Evolutionary conservation across 176 grass and related monocot genomes (phyloP), one percentile per base, ranked within the genome.

Genomic region (Bothriochloa decipiens): DNA sequence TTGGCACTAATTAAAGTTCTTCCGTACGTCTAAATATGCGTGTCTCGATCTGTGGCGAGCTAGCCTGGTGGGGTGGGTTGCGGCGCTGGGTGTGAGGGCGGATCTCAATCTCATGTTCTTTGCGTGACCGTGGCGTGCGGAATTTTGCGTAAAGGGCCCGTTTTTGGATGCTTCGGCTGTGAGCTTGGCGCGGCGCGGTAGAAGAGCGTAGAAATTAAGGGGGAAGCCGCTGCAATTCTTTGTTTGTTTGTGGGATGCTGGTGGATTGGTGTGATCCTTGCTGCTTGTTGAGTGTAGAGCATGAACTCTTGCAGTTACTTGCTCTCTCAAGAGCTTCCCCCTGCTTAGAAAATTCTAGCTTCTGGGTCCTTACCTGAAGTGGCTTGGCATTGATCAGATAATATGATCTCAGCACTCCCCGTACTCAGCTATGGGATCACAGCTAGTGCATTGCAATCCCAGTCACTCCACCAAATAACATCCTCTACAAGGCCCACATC

Each of bases 1-100:
- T 22, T 68, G 42, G 40, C 35, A 3, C 53, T 22, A 1, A 2
- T 32, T 32, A 32, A 32, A 2, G 29, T 32, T 32, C 29, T 37
- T 35, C 49, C 39, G 18, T 32, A 23, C 20, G 35, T 46, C 37
- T 67, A 83, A 23, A 76, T 67, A 23, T 39, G 9, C 33, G 25
- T 65, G 41, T 65, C 16, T 69, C 71, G 78, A 74, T 86, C 87
- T 77, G 82, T 35, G 50, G 71, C 10, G 71, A 70, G 64, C 87
- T 78, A 55, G 57, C 15, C 5, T 28, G 43, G 35, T 39, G 43
- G 57, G 23, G 20, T 37, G 55, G 67, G 25, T 65, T 62, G 63
- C 22, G 11, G 62, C 46, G 14, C 18, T 62, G 36, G 9, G 47
- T n/a, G 36, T 49, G 23, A 28, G 36, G 45, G 23, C 15, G 41